Base-by-base conservation (phyloP, 257 asterid genomes). In the Nicotiana otophora region DNA sequence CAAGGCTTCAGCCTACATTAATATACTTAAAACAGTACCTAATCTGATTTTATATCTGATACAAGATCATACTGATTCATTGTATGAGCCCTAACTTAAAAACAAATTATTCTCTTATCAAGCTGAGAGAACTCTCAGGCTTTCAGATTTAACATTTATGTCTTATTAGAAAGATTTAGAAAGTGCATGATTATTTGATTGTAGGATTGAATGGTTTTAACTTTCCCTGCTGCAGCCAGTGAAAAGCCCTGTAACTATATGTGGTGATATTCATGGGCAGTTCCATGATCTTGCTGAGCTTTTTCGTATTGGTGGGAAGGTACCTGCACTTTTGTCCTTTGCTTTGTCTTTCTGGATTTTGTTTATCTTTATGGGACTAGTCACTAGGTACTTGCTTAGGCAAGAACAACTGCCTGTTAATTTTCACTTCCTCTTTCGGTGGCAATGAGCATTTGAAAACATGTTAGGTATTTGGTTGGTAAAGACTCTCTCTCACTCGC, bases 271-370 rank as follows among this genome's bases (percentile, higher is more conserved):
- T 84, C 98, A 93, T 23, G 94, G 97, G 70, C 98, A 93, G 83
- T 93, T 93, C 88, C 96, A 92, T 85, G 98, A 93, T 87, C 94
- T 93, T 82, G 97, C 95, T 9, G 97, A 93, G 91, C 98, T 93
- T 53, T 93, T 93, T 61, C 91, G 92, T 78, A 93, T 93, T 80
- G 97, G 98, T 54, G 97, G 98, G 88, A 92, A 90, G 95, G 95
- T 92, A 86, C 48, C 16, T 63, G 20, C 15, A 5, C 46, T 46
- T 62, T 62, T 84, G 46, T 26, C 54, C 48, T 14, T 31, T 31
- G 34, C 34, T 31, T 31, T 31, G 34, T 31, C 34, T 31, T 10
- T 78, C 28, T 46, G 54, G 34, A 39, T 72, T 1, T 72, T 46
- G 72, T 64, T 30, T 42, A 17, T 33, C 33, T 9, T 14, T 80